phyloP scores from a whole-genome alignment of 148 eudicot genomes.

The Fagopyrum homotropicum region DNA sequence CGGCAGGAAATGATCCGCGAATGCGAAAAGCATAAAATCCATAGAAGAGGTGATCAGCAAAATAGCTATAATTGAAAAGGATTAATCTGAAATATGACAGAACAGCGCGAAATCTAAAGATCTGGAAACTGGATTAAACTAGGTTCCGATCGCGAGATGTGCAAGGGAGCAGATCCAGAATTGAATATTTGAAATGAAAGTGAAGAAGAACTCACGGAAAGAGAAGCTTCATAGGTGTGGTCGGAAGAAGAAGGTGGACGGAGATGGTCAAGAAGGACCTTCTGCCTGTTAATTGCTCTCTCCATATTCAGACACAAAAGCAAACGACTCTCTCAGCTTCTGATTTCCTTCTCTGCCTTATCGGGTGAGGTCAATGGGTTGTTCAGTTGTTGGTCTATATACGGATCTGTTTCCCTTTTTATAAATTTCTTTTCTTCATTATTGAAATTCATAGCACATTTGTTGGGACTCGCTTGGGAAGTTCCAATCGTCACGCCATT shows the following conservation, averaged over 20 bases:
- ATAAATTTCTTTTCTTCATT: too few species aligned
- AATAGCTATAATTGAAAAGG: background rate
- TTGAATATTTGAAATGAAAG: background rate
- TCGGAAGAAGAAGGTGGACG: constrained; percentile 33
- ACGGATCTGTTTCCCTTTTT: background rate
- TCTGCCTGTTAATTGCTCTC: constrained; percentile 40
- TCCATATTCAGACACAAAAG: constrained; percentile 26
- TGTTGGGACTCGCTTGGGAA: background rate
- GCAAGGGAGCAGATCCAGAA: background rate
- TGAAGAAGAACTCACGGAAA: constrained; percentile 22
- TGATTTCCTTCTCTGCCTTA: background rate
- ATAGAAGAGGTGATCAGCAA: background rate
- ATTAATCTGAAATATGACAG: background rate
- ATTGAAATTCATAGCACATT: background rate
- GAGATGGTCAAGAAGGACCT: constrained; percentile 38
- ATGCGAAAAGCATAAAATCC: background rate
- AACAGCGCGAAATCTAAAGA: background rate
- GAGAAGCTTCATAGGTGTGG: constrained; percentile 27
- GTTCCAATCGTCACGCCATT: background rate
- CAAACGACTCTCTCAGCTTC: background rate
- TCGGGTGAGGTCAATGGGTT: background rate
- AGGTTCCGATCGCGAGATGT: background rate
- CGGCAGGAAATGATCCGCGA: background rate
- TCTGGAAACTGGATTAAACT: background rate
- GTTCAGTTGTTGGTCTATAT: background rate